Evolutionary conservation across 2,329 filamentous ascomycete genomes (phyloP).

Genomic region (Hypomyces rosellus): DNA sequence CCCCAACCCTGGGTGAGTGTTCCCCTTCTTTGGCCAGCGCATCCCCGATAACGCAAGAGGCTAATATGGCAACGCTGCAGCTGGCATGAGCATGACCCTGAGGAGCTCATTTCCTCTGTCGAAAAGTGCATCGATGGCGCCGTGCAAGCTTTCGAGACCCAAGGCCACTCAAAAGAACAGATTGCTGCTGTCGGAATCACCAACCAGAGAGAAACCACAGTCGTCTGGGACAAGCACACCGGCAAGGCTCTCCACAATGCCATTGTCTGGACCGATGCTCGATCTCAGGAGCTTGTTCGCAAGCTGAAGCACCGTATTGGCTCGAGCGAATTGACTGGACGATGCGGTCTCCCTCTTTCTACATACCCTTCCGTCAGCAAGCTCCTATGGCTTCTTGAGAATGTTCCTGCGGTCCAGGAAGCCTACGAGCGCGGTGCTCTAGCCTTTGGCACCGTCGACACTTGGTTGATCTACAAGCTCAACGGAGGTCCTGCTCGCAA

Average conservation of each 20-base stretch:
- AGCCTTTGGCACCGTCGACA: constrained; percentile 74
- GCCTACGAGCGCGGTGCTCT: constrained; percentile 67
- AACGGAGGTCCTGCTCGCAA: constrained; percentile 62
- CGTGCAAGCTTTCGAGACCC: constrained; percentile 59
- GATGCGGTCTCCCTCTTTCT: constrained; percentile 72
- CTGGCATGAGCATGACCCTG: constrained; percentile 80
- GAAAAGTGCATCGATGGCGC: constrained; percentile 71
- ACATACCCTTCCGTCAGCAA: constrained; percentile 78
- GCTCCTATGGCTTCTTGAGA: constrained; percentile 68
- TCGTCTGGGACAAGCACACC: constrained; percentile 72
- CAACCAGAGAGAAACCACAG: constrained; percentile 76
- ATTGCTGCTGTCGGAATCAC: constrained; percentile 75
- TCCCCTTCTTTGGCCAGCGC: neutral
- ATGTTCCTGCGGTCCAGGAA: constrained; percentile 58
- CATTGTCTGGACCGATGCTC: constrained; percentile 82
- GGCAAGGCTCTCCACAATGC: constrained; percentile 74
- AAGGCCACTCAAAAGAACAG: constrained; percentile 59
- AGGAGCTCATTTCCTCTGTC: constrained; percentile 66
- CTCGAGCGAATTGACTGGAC: constrained; percentile 57
- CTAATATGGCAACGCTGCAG: constrained; percentile 32
- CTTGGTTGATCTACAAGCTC: constrained; percentile 74
- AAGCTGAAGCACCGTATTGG: constrained; percentile 63
- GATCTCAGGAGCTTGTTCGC: constrained; percentile 64
- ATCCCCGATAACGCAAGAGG: neutral
- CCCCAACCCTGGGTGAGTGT: constrained; percentile 62